Percentiles rank a stretch among this genome's conserved stretches.
These are phyloP conservation scores for Xylaria sp. DNA, from an alignment of 2,329 filamentous ascomycete species.

Conservation along the genomic window DNA sequence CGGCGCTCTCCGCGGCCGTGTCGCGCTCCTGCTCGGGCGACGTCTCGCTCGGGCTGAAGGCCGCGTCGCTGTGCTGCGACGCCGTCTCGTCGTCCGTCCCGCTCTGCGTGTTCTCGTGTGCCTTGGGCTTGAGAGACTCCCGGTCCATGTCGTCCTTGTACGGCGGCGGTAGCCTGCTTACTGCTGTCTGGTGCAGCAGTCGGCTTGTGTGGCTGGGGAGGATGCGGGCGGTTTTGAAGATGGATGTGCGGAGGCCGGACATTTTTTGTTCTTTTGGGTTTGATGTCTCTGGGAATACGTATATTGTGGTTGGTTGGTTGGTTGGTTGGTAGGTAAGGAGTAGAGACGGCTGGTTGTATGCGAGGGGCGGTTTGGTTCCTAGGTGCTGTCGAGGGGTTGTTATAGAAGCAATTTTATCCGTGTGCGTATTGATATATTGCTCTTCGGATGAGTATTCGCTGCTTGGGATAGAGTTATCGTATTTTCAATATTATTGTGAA, in stretches of 20 bases:
- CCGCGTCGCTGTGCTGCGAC: slow-evolving; percentile 66
- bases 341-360: not conserved
- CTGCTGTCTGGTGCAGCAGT: slow-evolving; percentile 51
- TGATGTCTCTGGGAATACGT: not conserved
- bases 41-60: slow-evolving; percentile 77
- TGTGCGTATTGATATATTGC: not conserved
- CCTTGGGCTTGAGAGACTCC: slow-evolving; percentile 71
- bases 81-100: slow-evolving; percentile 72
- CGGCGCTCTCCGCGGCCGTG: slow-evolving; percentile 47
- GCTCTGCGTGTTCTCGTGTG: slow-evolving; percentile 75
- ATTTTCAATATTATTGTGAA: not conserved
- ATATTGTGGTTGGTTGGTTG: not conserved
- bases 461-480: not conserved
- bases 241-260: slow-evolving; percentile 30
- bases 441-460: not conserved
- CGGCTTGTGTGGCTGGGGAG: slow-evolving; percentile 31
- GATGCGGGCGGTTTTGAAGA: slow-evolving; percentile 23
- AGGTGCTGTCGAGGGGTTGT: not conserved
- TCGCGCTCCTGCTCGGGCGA: slow-evolving; percentile 70
- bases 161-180: slow-evolving; percentile 43
- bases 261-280: slow-evolving; percentile 9
- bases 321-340: no score
- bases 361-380: not conserved
- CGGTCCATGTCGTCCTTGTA: slow-evolving; percentile 68
- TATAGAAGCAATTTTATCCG: not conserved